Base-by-base conservation (phyloP, 768 basidiomycete genomes). In the Melanogaster broomeanus region DNA sequence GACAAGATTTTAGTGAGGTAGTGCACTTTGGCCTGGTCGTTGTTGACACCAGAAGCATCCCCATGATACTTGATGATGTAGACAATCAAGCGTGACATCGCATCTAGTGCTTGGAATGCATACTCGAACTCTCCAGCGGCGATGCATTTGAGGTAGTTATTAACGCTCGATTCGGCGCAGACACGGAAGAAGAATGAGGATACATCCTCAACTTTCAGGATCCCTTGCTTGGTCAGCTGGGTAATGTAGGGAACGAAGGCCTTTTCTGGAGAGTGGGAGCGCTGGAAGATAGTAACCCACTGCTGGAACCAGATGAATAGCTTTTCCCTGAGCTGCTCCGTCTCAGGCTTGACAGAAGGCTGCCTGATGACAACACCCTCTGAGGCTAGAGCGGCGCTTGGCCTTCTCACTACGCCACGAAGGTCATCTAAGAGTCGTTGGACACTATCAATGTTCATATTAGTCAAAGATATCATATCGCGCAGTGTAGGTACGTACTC, bases 61-160 rank as follows among this genome's bases (percentile, higher is more conserved):
- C 95, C 97, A 60, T 98, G 96, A 68, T 98, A 98, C 76, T 98
- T 98, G 82, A 98, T 94, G 73, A 99, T 95, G 71, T 97, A 93
- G 31, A 93, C 90, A 58, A 99, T 92, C 54, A 99, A 77, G 57
- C 93, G 84, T 33, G 96, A 93, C 77, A 98, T 85, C 2, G 97
- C 94, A 69, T 99, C 97, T 61, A 98, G 77, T 15, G 93, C 90
- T 66, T 92, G 93, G 77, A 95, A 98, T 21, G 90, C 84, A 50
- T 83, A 82, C 31, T 82, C 82, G 55, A 79, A 82, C 61, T 93
- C 88, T 40, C 88, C 86, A 10, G 83, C 75, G 22, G 85, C 79
- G 31, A 87, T 72, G 59, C 82, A 85, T 67, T 90, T 86, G 68
- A 85, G 72, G 72, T 95, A 98, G 65, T 84, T 87, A 67, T 85